Percentiles rank a stretch among this genome's conserved stretches.
These are phyloP conservation scores for Platanus orientalis DNA, from an alignment of 164 flowering plant species.

Conservation along the genomic window DNA sequence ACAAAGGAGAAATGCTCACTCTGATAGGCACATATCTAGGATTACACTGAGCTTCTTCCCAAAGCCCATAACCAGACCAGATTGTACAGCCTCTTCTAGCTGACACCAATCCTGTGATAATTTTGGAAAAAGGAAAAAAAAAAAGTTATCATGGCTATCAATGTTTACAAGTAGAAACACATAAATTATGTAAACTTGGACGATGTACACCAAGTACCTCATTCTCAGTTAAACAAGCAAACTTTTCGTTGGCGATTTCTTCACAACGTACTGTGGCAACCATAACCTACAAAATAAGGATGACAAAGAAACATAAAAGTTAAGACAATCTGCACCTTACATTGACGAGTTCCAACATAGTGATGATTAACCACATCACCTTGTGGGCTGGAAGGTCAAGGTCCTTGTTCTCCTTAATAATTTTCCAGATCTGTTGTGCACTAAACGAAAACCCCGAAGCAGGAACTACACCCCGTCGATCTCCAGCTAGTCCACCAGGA, in stretches of 20 bases:
- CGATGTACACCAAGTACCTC: slow-evolving; percentile 42
- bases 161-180: neutral
- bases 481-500: slow-evolving; percentile 99
- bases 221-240: slow-evolving; percentile 41
- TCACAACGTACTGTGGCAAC: slow-evolving; percentile 99
- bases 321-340: slow-evolving; percentile 9
- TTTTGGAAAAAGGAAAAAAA: slow-evolving; percentile 6
- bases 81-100: slow-evolving; percentile 68
- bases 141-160: neutral
- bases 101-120: slow-evolving; percentile 67
- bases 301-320: slow-evolving; percentile 1
- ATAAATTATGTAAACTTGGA: neutral
- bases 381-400: slow-evolving; percentile 99
- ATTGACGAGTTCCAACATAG: neutral
- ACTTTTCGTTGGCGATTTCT: slow-evolving; percentile 92
- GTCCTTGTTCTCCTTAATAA: slow-evolving; percentile 94
- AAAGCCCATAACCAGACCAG: slow-evolving; percentile 69
- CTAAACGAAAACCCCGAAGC: slow-evolving; percentile 99
- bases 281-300: slow-evolving; percentile 70
- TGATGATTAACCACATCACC: slow-evolving; percentile 36
- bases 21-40: slow-evolving; percentile 53
- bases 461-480: slow-evolving; percentile 90
- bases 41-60: slow-evolving; percentile 77
- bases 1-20: slow-evolving; percentile 39
- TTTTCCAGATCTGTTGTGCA: slow-evolving; percentile 93